Evolutionary conservation across 192 early-diverging fungal species (phyloP), one percentile per base, ranked within the genome.

Genomic region (Podila verticillata): DNA sequence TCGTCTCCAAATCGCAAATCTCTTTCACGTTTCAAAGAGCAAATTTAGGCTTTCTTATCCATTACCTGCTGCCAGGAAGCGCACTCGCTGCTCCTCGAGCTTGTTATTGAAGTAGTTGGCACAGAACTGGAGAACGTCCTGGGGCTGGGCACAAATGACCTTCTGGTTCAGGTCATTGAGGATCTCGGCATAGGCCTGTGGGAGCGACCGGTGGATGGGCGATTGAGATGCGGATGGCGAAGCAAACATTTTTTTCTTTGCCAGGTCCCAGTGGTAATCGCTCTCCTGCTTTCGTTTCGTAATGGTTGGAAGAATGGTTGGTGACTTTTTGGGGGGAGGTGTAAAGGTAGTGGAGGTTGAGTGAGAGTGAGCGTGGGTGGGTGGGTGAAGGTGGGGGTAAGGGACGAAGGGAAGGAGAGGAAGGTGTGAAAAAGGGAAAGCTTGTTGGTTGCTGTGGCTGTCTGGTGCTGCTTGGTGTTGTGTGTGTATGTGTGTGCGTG

Each of bases 81-180:
- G 84, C 59, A 84, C 82, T 48, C 91, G 89, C 84, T 95, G 93
- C 73, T 96, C 94, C 10, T 88, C 88, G 44, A 98, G 83, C 84
- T 97, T 96, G 61, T 89, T 83, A 75, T 93, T 88, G 77, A 98
- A 98, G 74, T 93, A 96, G 66, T 92, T 88, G 22, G 96, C 93
- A 83, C 96, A 97, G 85, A 96, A 98, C 84, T 96, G 93, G 77
- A 94, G 90, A 67, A 97, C 92, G 82, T 98, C 97, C 54, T 90
- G 77, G 13, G 97, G 97, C 69, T 95, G 92, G 34, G 83, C 82
- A 64, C 89, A 86, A 57, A 91, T 88, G 36, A 98, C 87, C 56
- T 91, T 91, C 61, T 91, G 85, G 83, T 93, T 93, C 24, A 98
- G 87, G 68, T 97, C 97, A 61, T 92, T 89, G 48, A 98, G 85